Conservation (phyloP, 2,329 filamentous ascomycete genomes). For the Fusarium chlamydosporum region DNA sequence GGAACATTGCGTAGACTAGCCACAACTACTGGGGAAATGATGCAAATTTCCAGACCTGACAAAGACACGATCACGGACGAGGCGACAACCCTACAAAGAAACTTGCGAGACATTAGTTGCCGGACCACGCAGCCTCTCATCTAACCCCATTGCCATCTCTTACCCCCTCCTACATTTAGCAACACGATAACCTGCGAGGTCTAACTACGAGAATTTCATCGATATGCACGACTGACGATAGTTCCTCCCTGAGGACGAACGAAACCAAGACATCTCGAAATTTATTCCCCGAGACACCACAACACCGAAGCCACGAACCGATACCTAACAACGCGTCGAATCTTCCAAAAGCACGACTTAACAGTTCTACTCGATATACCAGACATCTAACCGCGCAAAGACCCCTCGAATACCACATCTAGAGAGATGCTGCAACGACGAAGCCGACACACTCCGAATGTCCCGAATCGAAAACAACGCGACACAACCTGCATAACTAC, state of each 20-base stretch:
- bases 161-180: too few species aligned
- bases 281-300: not conserved
- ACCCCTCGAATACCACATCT: not conserved
- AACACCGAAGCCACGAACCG: not conserved
- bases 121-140: too few species aligned
- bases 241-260: not conserved
- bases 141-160: too few species aligned
- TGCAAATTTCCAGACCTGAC: accelerated
- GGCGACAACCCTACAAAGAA: not conserved
- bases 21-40: not conserved
- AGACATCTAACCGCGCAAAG: too few species aligned
- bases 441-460: too few species aligned
- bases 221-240: not conserved
- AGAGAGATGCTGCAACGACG: too few species aligned
- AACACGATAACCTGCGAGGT: too few species aligned
- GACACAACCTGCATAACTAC: too few species aligned
- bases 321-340: not conserved
- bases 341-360: not conserved
- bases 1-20: not conserved
- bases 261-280: not conserved
- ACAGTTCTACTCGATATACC: too few species aligned
- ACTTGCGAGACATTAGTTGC: too few species aligned
- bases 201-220: too few species aligned
- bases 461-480: too few species aligned
- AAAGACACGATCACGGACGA: not conserved